Evolutionary conservation across 768 basidiomycete species (phyloP).

Genomic region (Chlorophyllum brunneum): DNA sequence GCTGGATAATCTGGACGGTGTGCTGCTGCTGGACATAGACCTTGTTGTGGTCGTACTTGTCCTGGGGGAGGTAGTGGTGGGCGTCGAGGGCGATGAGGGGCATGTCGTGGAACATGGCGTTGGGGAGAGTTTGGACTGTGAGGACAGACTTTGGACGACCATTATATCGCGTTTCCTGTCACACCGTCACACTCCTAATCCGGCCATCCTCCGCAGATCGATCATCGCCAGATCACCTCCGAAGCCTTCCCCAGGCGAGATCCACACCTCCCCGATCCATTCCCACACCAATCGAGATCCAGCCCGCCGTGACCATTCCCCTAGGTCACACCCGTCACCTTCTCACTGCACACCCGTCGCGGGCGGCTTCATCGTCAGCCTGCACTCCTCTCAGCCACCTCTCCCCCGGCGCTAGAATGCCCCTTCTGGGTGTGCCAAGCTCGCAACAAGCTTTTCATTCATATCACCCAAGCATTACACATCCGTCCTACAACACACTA

Average conservation of each 20-base stretch:
- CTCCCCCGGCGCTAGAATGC: slow-evolving; percentile 14
- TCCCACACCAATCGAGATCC: slow-evolving; percentile 27
- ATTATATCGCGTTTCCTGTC: slow-evolving; percentile 10
- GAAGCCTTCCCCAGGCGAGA: slow-evolving; percentile 14
- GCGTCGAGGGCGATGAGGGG: slow-evolving; percentile 18
- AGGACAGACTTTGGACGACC: neutral
- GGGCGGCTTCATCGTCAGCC: slow-evolving; percentile 11
- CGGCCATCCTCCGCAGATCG: slow-evolving; percentile 10
- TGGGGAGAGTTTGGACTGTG: slow-evolving; percentile 9
- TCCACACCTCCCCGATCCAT: slow-evolving; percentile 7
- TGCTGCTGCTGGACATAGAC: slow-evolving; percentile 47
- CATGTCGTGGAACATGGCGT: slow-evolving; percentile 21
- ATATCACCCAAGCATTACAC: slow-evolving; percentile 4
- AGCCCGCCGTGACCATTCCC: slow-evolving; percentile 9
- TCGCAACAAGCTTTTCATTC: slow-evolving; percentile 3
- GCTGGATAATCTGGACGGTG: slow-evolving; percentile 66
- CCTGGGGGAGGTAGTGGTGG: slow-evolving; percentile 21
- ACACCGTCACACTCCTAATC: slow-evolving; percentile 8
- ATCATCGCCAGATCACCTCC: slow-evolving; percentile 13
- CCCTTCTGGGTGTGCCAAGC: slow-evolving; percentile 5
- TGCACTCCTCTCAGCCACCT: slow-evolving; percentile 23
- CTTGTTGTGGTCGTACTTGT: slow-evolving; percentile 35
- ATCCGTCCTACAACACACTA: neutral
- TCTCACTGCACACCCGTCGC: slow-evolving; percentile 9
- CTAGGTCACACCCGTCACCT: slow-evolving; percentile 6